Percentiles rank a stretch among this genome's conserved stretches.
phyloP scores from a whole-genome alignment of 2,329 filamentous ascomycete species.

The Aureobasidium sp. region DNA sequence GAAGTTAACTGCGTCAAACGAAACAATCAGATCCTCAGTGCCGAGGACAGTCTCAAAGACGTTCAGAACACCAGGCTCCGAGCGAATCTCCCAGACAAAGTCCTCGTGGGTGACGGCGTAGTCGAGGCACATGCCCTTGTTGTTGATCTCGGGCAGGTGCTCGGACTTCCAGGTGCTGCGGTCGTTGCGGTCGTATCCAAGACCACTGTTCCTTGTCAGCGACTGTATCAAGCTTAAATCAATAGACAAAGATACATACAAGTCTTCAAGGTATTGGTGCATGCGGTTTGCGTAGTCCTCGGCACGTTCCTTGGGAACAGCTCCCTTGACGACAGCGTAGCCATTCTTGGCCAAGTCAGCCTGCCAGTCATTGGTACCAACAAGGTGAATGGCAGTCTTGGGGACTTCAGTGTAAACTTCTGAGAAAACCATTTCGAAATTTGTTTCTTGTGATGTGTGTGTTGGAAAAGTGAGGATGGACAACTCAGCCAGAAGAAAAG shows the following conservation, averaged over 20 bases:
- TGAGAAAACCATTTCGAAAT: slow-evolving; percentile 5
- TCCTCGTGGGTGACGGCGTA: slow-evolving; percentile 35
- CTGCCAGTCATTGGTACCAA: slow-evolving; percentile 2
- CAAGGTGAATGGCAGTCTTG: slow-evolving; percentile 10
- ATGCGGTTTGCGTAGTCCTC: slow-evolving; percentile 28
- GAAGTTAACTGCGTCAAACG: slow-evolving; percentile 35
- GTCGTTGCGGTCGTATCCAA: slow-evolving; percentile 23
- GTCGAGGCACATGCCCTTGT: slow-evolving; percentile 26
- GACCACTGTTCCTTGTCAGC: neutral
- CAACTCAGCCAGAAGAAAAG: neutral
- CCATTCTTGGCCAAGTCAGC: slow-evolving; percentile 29
- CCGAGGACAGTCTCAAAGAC: slow-evolving; percentile 31
- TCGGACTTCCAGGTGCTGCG: slow-evolving; percentile 30
- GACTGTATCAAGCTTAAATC: too few relatives aligned
- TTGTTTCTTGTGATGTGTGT: neutral
- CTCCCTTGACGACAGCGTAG: slow-evolving; percentile 41
- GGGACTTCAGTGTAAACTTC: slow-evolving; percentile 13
- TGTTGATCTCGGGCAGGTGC: slow-evolving; percentile 32
- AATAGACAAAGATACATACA: slow-evolving; percentile 12
- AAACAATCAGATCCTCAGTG: slow-evolving; percentile 31
- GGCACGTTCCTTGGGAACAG: slow-evolving; percentile 38
- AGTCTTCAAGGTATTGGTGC: slow-evolving; percentile 29
- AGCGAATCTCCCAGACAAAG: slow-evolving; percentile 35
- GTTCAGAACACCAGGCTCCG: slow-evolving; percentile 34
- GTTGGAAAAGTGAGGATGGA: neutral